Percentiles rank a stretch among this genome's conserved stretches.
These are phyloP conservation scores for Talaromyces sp. DNA, from an alignment of 2,329 filamentous ascomycete genomes.

Conservation along the genomic window DNA sequence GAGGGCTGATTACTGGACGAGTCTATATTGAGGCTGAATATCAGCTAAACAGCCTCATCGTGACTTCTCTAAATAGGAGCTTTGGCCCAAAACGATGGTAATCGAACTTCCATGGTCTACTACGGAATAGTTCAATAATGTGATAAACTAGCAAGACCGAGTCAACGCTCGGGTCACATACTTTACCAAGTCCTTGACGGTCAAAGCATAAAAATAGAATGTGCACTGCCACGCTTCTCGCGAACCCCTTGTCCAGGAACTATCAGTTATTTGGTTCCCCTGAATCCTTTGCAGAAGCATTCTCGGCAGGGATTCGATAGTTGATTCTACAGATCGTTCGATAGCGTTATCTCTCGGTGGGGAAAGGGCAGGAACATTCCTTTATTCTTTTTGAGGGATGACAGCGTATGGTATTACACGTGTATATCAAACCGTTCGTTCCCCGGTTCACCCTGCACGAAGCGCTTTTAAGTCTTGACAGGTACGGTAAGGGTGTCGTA, in stretches of 20 bases:
- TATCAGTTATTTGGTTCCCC: not conserved
- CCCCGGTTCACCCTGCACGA: not conserved
- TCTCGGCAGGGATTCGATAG: constrained; percentile 2
- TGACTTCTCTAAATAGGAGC: not conserved
- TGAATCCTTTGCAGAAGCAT: not conserved
- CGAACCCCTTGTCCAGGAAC: constrained; percentile 1
- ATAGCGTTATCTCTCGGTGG: constrained; percentile 10
- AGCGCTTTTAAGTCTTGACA: not conserved
- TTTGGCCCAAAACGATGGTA: not conserved
- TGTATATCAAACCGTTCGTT: too few species aligned
- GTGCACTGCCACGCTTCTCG: constrained; percentile 12
- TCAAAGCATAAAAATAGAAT: constrained; percentile 13
- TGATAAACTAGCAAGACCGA: not conserved
- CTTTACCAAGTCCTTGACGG: not conserved
- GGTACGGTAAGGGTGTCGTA: not conserved
- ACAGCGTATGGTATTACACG: not conserved
- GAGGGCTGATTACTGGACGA: not conserved
- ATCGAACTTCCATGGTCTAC: not conserved
- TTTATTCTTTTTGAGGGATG: not conserved
- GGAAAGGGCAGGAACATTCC: constrained; percentile 1
- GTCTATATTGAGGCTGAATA: not conserved
- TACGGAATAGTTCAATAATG: not conserved
- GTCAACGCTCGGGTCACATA: not conserved
- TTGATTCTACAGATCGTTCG: constrained; percentile 2
- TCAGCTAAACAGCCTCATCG: not conserved